Evolutionary conservation across 371 early-diverging fungal genomes (phyloP), one percentile per base, ranked within the genome.

Genomic region (Thermomucor indicae-seudaticae): DNA sequence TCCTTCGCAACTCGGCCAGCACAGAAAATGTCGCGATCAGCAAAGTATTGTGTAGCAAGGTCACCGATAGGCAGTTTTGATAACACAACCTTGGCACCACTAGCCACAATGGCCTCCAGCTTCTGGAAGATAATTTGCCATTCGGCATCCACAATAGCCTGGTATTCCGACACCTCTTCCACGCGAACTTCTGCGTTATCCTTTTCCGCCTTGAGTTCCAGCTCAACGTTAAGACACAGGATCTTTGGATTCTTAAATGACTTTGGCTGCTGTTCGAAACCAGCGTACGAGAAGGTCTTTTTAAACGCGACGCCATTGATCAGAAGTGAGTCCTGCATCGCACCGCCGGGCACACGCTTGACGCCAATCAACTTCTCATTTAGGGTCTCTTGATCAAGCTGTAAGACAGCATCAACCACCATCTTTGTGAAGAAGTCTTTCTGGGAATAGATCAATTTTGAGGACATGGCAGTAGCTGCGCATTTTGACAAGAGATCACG

Each of bases 131-230:
- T 98, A 55, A 99, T 96, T 61, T 83, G 80, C 99, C 99, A 99
- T 71, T 99, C 99, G 44, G 99, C 98, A 68, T 99, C 99, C 14
- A 99, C 99, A 64, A 99, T 93, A 41, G 93, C 91, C 81, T 99
- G 97, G 77, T 99, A 99, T 60, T 99, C 98, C 67, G 85, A 75
- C 14, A 98, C 98, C 58, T 90, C 87, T 51, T 96, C 92, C 22
- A 99, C 91, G 43, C 97, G 85, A 47, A 99, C 95, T 85, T 99
- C 99, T n/a, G 99, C 99, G 72, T 99, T 99, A 62, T 99, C 99
- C 72, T 93, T 91, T 69, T 99, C 99, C 32, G 98, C 98, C 83
- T 99, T 99, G 69, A 99, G 84, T 79, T 99, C 99, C 47, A 99
- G 79, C 73, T 99, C 99, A 27, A 99, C 93, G 62, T 99, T 98